These are phyloP conservation scores for Sanghuangporus baumii DNA, from an alignment of 1,284 basidiomycete genomes.

Conservation along the genomic window DNA sequence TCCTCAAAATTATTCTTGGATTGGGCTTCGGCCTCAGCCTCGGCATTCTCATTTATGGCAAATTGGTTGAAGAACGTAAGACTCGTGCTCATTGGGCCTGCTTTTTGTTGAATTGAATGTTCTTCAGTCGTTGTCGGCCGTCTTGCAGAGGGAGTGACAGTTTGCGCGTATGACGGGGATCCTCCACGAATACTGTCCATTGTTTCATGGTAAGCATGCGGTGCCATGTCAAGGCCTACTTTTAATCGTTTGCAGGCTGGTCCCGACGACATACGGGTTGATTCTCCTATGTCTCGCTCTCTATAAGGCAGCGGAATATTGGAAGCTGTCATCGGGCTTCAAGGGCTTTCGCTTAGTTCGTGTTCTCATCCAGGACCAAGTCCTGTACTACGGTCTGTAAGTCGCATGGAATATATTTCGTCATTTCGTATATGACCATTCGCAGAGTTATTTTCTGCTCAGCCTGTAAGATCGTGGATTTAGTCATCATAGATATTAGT, in stretches of 20 bases:
- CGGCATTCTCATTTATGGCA: not conserved
- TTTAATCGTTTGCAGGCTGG: not conserved
- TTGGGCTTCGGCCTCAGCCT: not conserved
- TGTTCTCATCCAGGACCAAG: constrained; percentile 5
- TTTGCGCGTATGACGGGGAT: not conserved
- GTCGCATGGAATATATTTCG: not conserved
- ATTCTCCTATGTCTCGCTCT: constrained; percentile 2
- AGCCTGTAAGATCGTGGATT: not conserved
- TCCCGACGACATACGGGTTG: not conserved
- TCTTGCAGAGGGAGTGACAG: not conserved
- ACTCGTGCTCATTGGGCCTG: not conserved
- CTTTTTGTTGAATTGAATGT: not conserved
- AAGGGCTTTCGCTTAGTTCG: constrained; percentile 1
- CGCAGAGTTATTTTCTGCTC: not conserved
- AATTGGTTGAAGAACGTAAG: not conserved
- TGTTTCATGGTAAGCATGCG: not conserved
- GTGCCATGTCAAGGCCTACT: not conserved
- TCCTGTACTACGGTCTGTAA: constrained; percentile 3
- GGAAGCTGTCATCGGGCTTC: not conserved
- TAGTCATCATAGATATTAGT: too few species aligned
- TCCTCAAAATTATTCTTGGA: not conserved
- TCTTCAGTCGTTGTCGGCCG: not conserved
- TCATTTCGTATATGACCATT: not conserved
- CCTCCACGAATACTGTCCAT: not conserved
- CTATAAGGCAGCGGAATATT: not conserved